Evolutionary conservation across 2,329 filamentous ascomycete genomes (phyloP).

Genomic region (Chaetothyriales sp.): DNA sequence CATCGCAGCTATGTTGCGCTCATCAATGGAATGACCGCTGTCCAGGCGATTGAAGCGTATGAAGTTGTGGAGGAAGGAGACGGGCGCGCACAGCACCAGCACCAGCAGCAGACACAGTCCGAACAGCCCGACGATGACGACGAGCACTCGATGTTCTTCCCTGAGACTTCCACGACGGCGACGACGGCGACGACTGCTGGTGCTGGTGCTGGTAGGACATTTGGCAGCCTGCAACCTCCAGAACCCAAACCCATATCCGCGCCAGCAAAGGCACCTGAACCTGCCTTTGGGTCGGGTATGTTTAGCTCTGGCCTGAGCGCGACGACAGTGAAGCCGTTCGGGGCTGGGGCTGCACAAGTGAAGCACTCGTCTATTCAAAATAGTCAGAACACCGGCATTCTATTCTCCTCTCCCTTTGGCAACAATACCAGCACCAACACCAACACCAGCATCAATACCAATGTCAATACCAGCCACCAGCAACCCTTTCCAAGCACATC

Average conservation of each 20-base stretch:
- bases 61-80: slow-evolving; percentile 30
- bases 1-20: slow-evolving; percentile 41
- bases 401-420: background rate
- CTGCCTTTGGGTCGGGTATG: background rate
- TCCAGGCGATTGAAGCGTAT: slow-evolving; percentile 34
- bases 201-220: background rate
- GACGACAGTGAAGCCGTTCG: background rate
- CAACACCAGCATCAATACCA: background rate
- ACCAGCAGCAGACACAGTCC: slow-evolving; percentile 20
- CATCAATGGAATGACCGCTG: slow-evolving; percentile 40
- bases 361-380: background rate
- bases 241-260: background rate
- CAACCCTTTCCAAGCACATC: background rate
- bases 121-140: slow-evolving; percentile 22
- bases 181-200: no score
- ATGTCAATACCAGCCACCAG: background rate
- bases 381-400: background rate
- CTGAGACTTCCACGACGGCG: slow-evolving; percentile 8
- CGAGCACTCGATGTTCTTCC: slow-evolving; percentile 18
- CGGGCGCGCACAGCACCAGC: slow-evolving; percentile 1
- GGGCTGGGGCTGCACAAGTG: background rate
- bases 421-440: background rate
- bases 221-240: background rate
- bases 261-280: background rate
- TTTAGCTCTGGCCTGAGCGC: background rate